Conservation (phyloP, 441 rosid species). For the Brassica balearica region DNA sequence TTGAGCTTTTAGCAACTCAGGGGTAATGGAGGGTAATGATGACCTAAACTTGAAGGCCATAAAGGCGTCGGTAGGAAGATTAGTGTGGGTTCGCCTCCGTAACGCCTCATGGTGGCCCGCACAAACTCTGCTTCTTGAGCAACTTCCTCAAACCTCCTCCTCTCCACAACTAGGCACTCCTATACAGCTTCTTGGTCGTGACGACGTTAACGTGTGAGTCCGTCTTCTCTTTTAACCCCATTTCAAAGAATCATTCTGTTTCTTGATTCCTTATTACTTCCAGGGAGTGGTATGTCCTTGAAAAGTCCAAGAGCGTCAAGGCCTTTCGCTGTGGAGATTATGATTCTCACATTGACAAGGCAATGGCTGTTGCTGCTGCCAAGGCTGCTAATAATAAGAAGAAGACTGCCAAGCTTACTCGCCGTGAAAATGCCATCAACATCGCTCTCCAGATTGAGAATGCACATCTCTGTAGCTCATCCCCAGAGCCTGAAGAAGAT, state of each 20-base stretch:
- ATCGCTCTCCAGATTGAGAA: slow-evolving; percentile 93
- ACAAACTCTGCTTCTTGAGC: slow-evolving; percentile 73
- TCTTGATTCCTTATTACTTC: slow-evolving; percentile 31
- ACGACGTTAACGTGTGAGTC: slow-evolving; percentile 92
- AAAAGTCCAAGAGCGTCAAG: slow-evolving; percentile 92
- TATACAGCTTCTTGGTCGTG: slow-evolving; percentile 94
- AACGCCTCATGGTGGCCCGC: slow-evolving; percentile 99
- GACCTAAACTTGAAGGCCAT: slow-evolving; percentile 66
- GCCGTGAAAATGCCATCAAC: slow-evolving; percentile 93
- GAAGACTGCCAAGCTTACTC: slow-evolving; percentile 85
- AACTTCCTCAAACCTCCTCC: slow-evolving; percentile 78
- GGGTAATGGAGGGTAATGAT: slow-evolving; percentile 79
- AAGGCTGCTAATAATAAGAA: slow-evolving; percentile 43
- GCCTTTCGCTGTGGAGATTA: slow-evolving; percentile 99
- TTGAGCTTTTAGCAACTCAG: background rate
- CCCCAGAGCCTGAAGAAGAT: slow-evolving; percentile 53
- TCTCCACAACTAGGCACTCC: slow-evolving; percentile 92
- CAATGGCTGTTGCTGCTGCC: slow-evolving; percentile 74
- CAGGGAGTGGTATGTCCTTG: slow-evolving; percentile 98
- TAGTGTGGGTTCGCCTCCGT: slow-evolving; percentile 97
- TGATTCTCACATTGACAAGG: slow-evolving; percentile 80
- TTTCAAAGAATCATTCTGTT: background rate
- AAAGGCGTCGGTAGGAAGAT: slow-evolving; percentile 87
- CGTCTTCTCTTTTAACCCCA: slow-evolving; percentile 14
- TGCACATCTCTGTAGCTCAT: slow-evolving; percentile 57